phyloP scores from a whole-genome alignment of 1,284 basidiomycete genomes.

The Sparassis latifolia region DNA sequence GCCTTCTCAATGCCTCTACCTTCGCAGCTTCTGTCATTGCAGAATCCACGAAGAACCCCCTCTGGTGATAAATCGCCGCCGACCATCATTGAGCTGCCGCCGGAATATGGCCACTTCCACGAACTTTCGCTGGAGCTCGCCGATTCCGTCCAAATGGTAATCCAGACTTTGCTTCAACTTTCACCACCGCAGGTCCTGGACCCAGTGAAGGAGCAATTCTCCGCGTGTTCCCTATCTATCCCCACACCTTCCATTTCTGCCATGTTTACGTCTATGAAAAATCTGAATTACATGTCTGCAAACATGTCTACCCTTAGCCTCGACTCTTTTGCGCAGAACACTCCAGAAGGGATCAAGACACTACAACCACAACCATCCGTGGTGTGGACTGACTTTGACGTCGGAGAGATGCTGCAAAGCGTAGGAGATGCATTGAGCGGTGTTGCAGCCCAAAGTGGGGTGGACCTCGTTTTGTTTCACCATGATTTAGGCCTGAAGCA shows the following conservation, averaged over 20 bases:
- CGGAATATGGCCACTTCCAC: constrained; percentile 39
- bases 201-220: constrained; percentile 86
- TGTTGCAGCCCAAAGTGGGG: constrained; percentile 72
- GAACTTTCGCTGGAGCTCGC: constrained; percentile 79
- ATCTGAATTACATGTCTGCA: constrained; percentile 84
- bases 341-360: constrained; percentile 5
- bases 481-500: constrained; percentile 82
- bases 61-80: constrained; percentile 11
- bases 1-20: constrained; percentile 68
- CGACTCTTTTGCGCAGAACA: constrained; percentile 10
- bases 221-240: constrained; percentile 78
- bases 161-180: constrained; percentile 84
- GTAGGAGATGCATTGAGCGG: constrained; percentile 84
- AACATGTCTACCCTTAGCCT: constrained; percentile 45
- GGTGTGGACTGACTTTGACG: constrained; percentile 46
- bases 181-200: constrained; percentile 87
- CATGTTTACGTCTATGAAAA: constrained; percentile 84
- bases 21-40: constrained; percentile 59
- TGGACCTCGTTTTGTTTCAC: constrained; percentile 86
- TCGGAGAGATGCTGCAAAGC: constrained; percentile 67
- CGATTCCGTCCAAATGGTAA: constrained; percentile 80
- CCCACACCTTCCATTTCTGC: constrained; percentile 85
- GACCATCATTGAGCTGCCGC: constrained; percentile 15
- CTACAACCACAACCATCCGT: constrained; percentile 6
- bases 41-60: constrained; percentile 48